Evolutionary conservation across 139 green algal genomes (phyloP).

Genomic region (Diplosphaera chodatii): DNA sequence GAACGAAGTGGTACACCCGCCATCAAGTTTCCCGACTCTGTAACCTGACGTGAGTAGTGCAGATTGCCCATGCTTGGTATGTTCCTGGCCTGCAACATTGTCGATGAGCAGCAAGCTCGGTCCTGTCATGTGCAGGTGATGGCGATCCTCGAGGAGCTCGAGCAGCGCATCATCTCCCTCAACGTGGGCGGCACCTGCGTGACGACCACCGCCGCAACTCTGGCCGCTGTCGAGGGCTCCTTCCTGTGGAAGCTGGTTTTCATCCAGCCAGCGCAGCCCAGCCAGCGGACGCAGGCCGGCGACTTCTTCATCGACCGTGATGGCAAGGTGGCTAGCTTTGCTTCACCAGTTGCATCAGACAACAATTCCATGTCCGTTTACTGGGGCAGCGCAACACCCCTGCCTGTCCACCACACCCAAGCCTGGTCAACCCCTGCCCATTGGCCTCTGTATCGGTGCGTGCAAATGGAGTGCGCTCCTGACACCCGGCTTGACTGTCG

Average conservation of each 20-base stretch:
- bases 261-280: constrained; percentile 6
- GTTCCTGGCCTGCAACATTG: too few species aligned
- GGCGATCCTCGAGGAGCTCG: background rate
- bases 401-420: too few species aligned
- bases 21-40: too few species aligned
- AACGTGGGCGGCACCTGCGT: constrained; percentile 34
- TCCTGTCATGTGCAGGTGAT: background rate
- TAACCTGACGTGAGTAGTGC: too few species aligned
- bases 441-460: too few species aligned
- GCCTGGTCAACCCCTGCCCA: too few species aligned
- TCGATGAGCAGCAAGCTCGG: too few species aligned
- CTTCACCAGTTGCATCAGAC: background rate
- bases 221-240: constrained; percentile 22
- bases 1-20: too few species aligned
- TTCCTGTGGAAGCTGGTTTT: constrained; percentile 25
- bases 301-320: constrained; percentile 37
- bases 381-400: too few species aligned
- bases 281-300: background rate
- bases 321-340: constrained; percentile 16
- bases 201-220: constrained; percentile 27
- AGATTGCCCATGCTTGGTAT: too few species aligned
- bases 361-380: background rate
- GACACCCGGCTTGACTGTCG: too few species aligned
- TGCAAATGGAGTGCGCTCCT: too few species aligned
- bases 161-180: constrained; percentile 17